Conservation (phyloP, 2,329 filamentous ascomycete species). For the Penicillium sp. region DNA sequence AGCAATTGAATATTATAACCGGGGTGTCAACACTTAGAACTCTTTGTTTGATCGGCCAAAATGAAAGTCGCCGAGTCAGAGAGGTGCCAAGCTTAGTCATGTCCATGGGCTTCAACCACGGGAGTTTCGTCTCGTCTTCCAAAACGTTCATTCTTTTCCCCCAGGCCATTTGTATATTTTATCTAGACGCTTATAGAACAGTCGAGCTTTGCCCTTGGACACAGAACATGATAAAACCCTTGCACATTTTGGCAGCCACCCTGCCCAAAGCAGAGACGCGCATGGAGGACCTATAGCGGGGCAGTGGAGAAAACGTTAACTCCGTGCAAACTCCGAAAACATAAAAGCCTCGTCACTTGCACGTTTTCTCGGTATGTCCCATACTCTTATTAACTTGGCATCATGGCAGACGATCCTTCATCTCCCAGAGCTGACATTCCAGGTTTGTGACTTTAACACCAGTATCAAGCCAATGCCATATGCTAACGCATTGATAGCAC, state of each 20-base stretch:
- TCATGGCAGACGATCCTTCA: conserved; percentile 4
- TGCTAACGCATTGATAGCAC: conserved; percentile 4
- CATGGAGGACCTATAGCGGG: not conserved
- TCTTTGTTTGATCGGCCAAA: not conserved
- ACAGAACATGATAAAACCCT: not conserved
- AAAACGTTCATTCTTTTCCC: no score
- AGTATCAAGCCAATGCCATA: not conserved
- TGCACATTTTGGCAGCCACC: not conserved
- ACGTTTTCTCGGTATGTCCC: not conserved
- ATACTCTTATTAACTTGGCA: not conserved
- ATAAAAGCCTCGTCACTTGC: not conserved
- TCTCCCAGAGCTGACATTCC: conserved; percentile 1
- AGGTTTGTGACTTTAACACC: conserved; percentile 5
- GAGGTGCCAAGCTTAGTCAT: not conserved
- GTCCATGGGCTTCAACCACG: not conserved
- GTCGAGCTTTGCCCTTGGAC: not conserved
- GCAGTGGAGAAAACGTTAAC: not conserved
- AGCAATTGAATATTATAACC: not conserved
- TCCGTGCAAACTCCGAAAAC: conserved; percentile 14
- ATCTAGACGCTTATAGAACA: no score
- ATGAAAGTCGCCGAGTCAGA: not conserved
- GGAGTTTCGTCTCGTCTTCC: not conserved
- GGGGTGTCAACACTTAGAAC: not conserved
- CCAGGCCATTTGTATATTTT: no score
- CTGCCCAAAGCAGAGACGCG: not conserved